Conservation (phyloP, 2,329 filamentous ascomycete genomes). For the Cercospora sp. region DNA sequence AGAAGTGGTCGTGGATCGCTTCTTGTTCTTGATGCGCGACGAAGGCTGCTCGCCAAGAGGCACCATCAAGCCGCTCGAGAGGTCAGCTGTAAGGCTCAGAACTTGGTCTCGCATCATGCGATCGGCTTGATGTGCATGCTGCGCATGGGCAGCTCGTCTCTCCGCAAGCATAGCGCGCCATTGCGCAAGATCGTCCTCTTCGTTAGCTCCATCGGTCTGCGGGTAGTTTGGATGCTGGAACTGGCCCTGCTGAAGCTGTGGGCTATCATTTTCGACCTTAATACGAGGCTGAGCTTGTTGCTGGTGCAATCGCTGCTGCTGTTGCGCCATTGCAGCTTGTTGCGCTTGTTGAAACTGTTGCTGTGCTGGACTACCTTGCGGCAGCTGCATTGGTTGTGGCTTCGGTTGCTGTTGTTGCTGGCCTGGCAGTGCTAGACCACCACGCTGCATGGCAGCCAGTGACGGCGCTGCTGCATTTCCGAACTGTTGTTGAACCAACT, state of each 20-base stretch:
- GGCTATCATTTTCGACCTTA: constrained; percentile 39
- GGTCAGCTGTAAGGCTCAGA: constrained; percentile 62
- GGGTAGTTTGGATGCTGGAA: constrained; percentile 50
- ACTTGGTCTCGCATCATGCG: constrained; percentile 68
- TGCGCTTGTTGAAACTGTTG: constrained; percentile 42
- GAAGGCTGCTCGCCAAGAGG: constrained; percentile 60
- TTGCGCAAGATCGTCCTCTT: constrained; percentile 55
- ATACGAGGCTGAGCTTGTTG: constrained; percentile 39
- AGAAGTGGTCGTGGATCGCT: constrained; percentile 15
- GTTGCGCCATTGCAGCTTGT: constrained; percentile 41
- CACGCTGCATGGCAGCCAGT: constrained; percentile 59
- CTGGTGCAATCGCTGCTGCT: constrained; percentile 39
- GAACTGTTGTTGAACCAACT: constrained; percentile 59
- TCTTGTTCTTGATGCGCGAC: constrained; percentile 38
- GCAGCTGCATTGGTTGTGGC: constrained; percentile 40
- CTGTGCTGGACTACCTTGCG: constrained; percentile 41
- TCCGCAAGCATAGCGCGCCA: constrained; percentile 61
- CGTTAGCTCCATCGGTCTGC: constrained; percentile 75
- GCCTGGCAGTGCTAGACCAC: constrained; percentile 38
- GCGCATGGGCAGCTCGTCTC: constrained; percentile 55
- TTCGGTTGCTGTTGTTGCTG: constrained; percentile 33
- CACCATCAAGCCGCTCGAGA: constrained; percentile 77
- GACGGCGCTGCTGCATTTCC: constrained; percentile 65
- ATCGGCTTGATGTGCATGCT: constrained; percentile 61
- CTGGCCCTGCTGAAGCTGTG: constrained; percentile 29